Evolutionary conservation across 179 eudicot species (phyloP).

Genomic region (Actinidia polygama): DNA sequence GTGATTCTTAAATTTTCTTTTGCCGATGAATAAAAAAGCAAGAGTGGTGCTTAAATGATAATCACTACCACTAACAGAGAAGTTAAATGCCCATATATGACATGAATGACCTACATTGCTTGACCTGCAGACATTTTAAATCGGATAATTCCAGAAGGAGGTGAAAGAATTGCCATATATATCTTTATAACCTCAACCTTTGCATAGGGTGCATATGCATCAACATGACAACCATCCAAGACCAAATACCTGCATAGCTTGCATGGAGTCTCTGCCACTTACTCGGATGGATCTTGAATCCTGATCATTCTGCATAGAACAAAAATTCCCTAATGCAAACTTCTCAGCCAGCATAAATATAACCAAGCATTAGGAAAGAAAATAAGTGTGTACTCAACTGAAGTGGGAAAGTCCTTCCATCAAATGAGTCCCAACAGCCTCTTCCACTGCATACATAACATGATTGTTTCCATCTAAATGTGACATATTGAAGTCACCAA

Average conservation of each 20-base stretch:
- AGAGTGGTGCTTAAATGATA: background rate
- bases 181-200: conserved; percentile 99
- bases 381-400: conserved; percentile 53
- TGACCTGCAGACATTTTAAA: conserved; percentile 96
- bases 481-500: conserved; percentile 23
- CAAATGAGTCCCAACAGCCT: conserved; percentile 99
- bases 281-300: conserved; percentile 99
- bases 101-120: conserved; percentile 85
- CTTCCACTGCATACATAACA: conserved; percentile 98
- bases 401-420: conserved; percentile 99
- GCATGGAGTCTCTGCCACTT: conserved; percentile 99
- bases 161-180: conserved; percentile 99
- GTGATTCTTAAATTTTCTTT: background rate
- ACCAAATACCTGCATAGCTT: conserved; percentile 88
- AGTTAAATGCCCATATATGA: background rate
- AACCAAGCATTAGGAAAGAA: conserved; percentile 17
- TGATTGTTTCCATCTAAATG: conserved; percentile 99
- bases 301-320: conserved; percentile 76
- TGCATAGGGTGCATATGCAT: conserved; percentile 95
- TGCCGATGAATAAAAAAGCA: background rate
- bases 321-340: conserved; percentile 13
- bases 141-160: conserved; percentile 87
- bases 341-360: conserved; percentile 16
- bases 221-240: conserved; percentile 87
- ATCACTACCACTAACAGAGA: background rate